Conservation (phyloP, 306 rosid species). For the Glycine soja region DNA sequence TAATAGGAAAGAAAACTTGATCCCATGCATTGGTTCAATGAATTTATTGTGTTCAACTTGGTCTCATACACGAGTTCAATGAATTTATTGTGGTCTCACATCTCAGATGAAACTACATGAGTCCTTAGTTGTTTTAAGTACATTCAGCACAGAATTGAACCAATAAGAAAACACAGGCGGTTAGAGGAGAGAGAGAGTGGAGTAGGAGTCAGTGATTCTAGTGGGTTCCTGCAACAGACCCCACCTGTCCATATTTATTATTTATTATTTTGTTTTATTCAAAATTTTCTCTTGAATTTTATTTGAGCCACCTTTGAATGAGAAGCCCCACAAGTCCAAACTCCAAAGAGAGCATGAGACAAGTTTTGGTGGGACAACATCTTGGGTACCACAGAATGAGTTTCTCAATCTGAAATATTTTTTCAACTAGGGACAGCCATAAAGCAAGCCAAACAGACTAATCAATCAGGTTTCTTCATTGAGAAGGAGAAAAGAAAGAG, state of each 20-base stretch:
- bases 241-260: constrained; percentile 45
- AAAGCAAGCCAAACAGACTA: constrained; percentile 53
- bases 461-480: constrained; percentile 65
- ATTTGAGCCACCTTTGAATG: constrained; percentile 33
- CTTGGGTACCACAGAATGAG: constrained; percentile 52
- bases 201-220: constrained; percentile 89
- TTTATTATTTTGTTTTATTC: background rate
- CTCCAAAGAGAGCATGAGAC: constrained; percentile 50
- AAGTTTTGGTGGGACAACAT: constrained; percentile 58
- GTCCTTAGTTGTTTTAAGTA: constrained; percentile 51
- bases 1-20: constrained; percentile 33
- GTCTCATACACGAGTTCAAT: constrained; percentile 35
- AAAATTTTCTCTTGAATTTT: background rate
- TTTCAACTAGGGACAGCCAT: constrained; percentile 52
- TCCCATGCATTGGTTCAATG: constrained; percentile 35
- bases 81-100: constrained; percentile 41
- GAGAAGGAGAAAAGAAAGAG: constrained; percentile 64
- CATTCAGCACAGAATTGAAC: constrained; percentile 57
- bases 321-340: constrained; percentile 56
- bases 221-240: constrained; percentile 74
- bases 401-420: constrained; percentile 57
- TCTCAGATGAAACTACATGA: constrained; percentile 30
- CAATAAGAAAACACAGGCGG: constrained; percentile 78
- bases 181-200: constrained; percentile 79
- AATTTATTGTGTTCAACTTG: constrained; percentile 47